Base-by-base conservation (phyloP, 495 filamentous ascomycete species). In the Aspergillus coremiiformis region DNA sequence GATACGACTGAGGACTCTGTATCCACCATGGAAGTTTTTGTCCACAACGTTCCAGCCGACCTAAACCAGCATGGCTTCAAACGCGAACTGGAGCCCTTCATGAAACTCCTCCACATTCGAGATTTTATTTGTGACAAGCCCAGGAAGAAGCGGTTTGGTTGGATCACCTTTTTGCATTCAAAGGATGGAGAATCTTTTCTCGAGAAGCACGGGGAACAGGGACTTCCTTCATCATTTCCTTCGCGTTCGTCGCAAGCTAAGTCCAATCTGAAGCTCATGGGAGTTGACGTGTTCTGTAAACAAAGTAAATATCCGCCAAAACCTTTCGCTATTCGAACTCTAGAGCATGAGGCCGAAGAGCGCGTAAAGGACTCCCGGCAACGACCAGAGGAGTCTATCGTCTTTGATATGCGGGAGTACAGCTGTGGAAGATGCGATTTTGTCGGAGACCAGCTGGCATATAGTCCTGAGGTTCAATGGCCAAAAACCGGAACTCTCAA, bases 381-480 rank as follows among this genome's bases (percentile, higher is more conserved):
- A 24, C 57, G 20, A 45, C 52, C 33, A 6, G 45, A 44, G 6
- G 24, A 30, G 2, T 35, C 48, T 2, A 15, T 59, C 0, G 44
- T 49, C 7, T 74, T 80, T 27, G 39, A 62, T 0, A 47, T 69
- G 26, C 17, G 33, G 4, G 52, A 42, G 3, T 26, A 78, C 6
- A 70, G 65, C 10, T 84, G 78, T 56, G 82, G 82, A 3, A 65
- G 76, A 47, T 77, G 75, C 60, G 57, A 59, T 26, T 82, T 78
- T 44, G 24, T 53, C 2, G 48, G 63, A 1, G 56, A 57, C 0
- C 55, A 59, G 1, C 60, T 82, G 14, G 57, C 63, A 11, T 83
- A 81, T 49, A 56, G 69, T 0, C 52, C 70, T 1, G 72, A 83
- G 45, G 71, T 76, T 23, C 49, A 60, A 23, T 70, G 70, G 56